Evolutionary conservation across 352 stramenopile genomes (phyloP).

Genomic region (Phytophthora hybrid): DNA sequence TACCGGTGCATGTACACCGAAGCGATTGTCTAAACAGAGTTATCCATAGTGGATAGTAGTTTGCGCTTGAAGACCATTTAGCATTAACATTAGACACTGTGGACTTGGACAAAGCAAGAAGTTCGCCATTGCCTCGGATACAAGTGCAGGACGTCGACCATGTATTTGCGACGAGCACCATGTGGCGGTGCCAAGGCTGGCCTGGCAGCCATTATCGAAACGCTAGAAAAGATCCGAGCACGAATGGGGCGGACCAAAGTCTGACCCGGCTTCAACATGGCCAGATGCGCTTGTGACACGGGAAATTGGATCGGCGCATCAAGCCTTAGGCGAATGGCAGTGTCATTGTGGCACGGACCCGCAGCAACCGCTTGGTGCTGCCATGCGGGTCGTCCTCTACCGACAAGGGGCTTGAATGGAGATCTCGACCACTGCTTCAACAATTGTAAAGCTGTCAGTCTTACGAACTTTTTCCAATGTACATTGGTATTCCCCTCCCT

Average conservation of each 20-base stretch:
- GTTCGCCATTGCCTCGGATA: neutral
- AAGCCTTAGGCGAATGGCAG: neutral
- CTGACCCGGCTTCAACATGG: conserved; percentile 27
- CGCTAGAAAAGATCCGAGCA: conserved; percentile 21
- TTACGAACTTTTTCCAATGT: neutral
- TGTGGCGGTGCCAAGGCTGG: conserved; percentile 12
- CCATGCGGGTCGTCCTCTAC: neutral
- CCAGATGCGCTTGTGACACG: conserved; percentile 35
- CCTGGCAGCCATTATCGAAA: conserved; percentile 31
- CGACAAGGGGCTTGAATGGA: neutral
- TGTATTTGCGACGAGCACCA: conserved; percentile 30
- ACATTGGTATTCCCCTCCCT: too few species aligned
- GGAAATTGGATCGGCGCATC: conserved; percentile 25
- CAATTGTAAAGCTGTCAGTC: neutral
- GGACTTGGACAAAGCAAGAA: neutral
- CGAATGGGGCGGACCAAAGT: neutral
- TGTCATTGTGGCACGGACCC: neutral
- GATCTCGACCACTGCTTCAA: neutral
- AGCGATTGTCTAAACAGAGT: neutral
- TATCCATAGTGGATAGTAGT: too few species aligned
- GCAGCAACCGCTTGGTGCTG: conserved; percentile 1
- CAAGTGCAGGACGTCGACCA: neutral
- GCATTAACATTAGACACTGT: neutral
- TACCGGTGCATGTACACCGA: conserved; percentile 14
- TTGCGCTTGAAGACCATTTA: neutral